These are phyloP conservation scores for Tolypocladium album DNA, from an alignment of 2,329 filamentous ascomycete genomes.

Conservation along the genomic window DNA sequence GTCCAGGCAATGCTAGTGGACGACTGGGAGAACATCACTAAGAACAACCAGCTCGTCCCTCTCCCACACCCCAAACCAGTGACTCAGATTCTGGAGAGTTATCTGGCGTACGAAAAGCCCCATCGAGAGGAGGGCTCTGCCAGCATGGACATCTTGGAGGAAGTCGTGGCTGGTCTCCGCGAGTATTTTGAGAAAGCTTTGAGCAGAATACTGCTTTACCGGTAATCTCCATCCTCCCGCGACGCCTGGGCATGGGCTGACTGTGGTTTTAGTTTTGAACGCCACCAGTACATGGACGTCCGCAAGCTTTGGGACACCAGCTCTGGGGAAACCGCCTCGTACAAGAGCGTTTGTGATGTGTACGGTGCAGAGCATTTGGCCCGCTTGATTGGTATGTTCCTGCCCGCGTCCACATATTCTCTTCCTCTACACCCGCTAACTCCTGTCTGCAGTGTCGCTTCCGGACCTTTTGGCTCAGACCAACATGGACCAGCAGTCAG, in stretches of 20 bases:
- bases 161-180: conserved; percentile 74
- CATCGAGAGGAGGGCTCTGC: conserved; percentile 56
- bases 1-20: conserved; percentile 90
- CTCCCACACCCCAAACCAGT: conserved; percentile 71
- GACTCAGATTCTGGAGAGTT: conserved; percentile 69
- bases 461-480: conserved; percentile 94
- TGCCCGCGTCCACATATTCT: too few relatives aligned
- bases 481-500: conserved; percentile 92
- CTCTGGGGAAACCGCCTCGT: conserved; percentile 50
- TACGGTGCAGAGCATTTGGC: conserved; percentile 91
- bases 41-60: conserved; percentile 81
- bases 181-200: conserved; percentile 93
- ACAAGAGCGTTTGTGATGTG: conserved; percentile 65
- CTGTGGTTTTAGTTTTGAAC: conserved; percentile 60
- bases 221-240: conserved; percentile 30
- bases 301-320: conserved; percentile 54
- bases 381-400: conserved; percentile 67
- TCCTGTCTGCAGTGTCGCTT: conserved; percentile 55
- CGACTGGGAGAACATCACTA: conserved; percentile 98
- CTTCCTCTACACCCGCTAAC: background rate
- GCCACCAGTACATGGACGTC: conserved; percentile 74
- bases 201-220: conserved; percentile 79
- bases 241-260: conserved; percentile 9
- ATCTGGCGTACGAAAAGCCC: conserved; percentile 57
- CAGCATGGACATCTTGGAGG: conserved; percentile 77